Percentiles rank a stretch among this genome's conserved stretches.
These are phyloP conservation scores for Domatiomyces catenatus DNA, from an alignment of 2,329 filamentous ascomycete species.

Conservation along the genomic window DNA sequence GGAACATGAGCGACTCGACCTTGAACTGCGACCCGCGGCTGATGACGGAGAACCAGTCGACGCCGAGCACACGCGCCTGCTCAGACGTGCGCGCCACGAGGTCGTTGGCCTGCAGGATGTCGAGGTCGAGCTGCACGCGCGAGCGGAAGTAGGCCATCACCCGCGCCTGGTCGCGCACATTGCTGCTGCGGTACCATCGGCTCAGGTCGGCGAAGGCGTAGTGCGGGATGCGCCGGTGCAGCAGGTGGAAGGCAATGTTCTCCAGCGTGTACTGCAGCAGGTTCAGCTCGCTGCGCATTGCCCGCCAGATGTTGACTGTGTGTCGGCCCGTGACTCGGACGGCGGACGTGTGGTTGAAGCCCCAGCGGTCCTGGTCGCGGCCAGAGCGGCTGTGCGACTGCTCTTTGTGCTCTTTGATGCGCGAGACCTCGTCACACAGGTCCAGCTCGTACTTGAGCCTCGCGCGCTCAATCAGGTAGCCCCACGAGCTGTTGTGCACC, in stretches of 20 bases:
- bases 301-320: constrained; percentile 93
- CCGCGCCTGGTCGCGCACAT: constrained; percentile 54
- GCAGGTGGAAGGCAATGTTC: constrained; percentile 80
- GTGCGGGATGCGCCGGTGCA: constrained; percentile 77
- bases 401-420: constrained; percentile 70
- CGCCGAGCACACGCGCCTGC: constrained; percentile 78
- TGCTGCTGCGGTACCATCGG: constrained; percentile 59
- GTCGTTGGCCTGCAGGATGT: constrained; percentile 82
- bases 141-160: constrained; percentile 63
- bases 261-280: constrained; percentile 92
- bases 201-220: constrained; percentile 69
- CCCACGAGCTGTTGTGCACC: constrained; percentile 87
- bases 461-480: constrained; percentile 83
- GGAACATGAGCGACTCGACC: constrained; percentile 96
- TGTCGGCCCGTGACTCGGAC: constrained; percentile 87
- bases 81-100: constrained; percentile 79
- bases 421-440: constrained; percentile 77
- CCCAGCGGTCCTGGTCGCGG: constrained; percentile 79
- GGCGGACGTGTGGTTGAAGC: constrained; percentile 82
- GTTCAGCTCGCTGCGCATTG: constrained; percentile 85
- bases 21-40: constrained; percentile 94
- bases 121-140: constrained; percentile 66
- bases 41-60: constrained; percentile 95
- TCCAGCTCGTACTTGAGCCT: constrained; percentile 76
- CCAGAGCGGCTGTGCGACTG: constrained; percentile 71